Base-by-base conservation (phyloP, 495 filamentous ascomycete species). In the Tuber brumale region DNA sequence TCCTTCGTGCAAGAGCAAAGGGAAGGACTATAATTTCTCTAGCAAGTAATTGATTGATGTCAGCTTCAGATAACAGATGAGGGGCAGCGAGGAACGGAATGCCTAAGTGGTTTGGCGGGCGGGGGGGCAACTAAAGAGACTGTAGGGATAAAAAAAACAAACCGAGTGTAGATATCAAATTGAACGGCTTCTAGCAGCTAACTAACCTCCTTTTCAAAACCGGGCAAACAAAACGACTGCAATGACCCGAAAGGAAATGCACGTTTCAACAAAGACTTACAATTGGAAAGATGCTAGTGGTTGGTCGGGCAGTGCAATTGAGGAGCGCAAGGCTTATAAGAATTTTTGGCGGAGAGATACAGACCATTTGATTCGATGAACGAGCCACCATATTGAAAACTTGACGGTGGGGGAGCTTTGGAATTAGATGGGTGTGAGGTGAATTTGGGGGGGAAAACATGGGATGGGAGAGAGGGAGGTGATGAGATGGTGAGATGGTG, bases 11-110 rank as follows among this genome's bases (percentile, higher is more conserved):
- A 66, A 66, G 31, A 18, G 57, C 57, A 66, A 66, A 35, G 27
- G n/a, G 6, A 35, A 66, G 16, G 27, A 66, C 12, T 66, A 66
- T 6, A 66, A 66, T 66, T 66, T 66, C 57, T 16, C 57, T 66
- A 35, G 14, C 27, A 35, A 35, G 57, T 66, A 66, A 66, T 66
- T 66, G 57, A 66, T 66, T 66, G 57, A 66, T 66, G 57, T 66
- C 57, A 66, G 27, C 57, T 66, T 66, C 57, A 66, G 57, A 66
- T 66, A 66, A 35, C 57, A 66, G 57, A 66, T 66, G 57, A 66
- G 57, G 57, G 57, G 57, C 57, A 66, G 57, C 57, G 57, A 35
- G 27, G 57, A 66, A 66, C 31, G 27, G 16, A 66, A 66, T 66
- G 57, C 27, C 57, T 66, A 16, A 35, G 57, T 66, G 27, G 57